Percentiles rank a stretch among this genome's conserved stretches.
Conservation (phyloP, 805 yeast genomes). For the Zygotorulaspora chibaensis region DNA sequence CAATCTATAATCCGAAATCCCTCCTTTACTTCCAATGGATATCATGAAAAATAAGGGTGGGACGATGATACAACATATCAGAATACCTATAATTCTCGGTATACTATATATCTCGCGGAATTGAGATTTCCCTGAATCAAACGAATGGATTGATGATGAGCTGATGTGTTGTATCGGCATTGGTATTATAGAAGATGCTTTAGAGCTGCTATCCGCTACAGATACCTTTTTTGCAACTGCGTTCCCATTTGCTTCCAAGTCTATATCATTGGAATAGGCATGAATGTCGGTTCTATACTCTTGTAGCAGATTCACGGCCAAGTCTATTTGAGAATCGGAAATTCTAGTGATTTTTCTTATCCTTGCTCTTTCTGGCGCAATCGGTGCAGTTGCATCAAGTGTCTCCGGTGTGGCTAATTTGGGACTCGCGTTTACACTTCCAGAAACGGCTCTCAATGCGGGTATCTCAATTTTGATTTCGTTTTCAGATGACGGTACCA, state of each 20-base stretch:
- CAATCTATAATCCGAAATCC: slow-evolving; percentile 23
- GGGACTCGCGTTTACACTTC: slow-evolving; percentile 3
- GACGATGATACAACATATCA: slow-evolving; percentile 19
- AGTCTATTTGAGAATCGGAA: slow-evolving; percentile 10
- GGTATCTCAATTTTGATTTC: slow-evolving; percentile 5
- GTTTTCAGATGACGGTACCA: slow-evolving; percentile 11
- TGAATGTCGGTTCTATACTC: slow-evolving; percentile 6
- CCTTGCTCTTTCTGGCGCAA: slow-evolving; percentile 6
- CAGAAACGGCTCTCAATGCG: slow-evolving; percentile 13
- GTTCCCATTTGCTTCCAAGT: slow-evolving; percentile 12
- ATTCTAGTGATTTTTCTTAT: slow-evolving; percentile 7
- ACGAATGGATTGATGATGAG: slow-evolving; percentile 22
- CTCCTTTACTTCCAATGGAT: slow-evolving; percentile 21
- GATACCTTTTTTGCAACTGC: slow-evolving; percentile 1
- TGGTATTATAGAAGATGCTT: not conserved
- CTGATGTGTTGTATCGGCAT: slow-evolving; percentile 23
- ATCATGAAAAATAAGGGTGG: slow-evolving; percentile 33
- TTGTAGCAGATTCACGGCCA: slow-evolving; percentile 8
- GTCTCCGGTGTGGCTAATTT: not conserved
- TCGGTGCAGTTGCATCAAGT: not conserved
- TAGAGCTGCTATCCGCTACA: not conserved
- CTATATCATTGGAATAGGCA: not conserved
- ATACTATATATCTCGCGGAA: slow-evolving; percentile 27
- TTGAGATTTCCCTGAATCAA: slow-evolving; percentile 18
- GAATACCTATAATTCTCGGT: slow-evolving; percentile 15